These are phyloP conservation scores for Solanum arcanum DNA, from an alignment of 257 asterid species.

Conservation along the genomic window DNA sequence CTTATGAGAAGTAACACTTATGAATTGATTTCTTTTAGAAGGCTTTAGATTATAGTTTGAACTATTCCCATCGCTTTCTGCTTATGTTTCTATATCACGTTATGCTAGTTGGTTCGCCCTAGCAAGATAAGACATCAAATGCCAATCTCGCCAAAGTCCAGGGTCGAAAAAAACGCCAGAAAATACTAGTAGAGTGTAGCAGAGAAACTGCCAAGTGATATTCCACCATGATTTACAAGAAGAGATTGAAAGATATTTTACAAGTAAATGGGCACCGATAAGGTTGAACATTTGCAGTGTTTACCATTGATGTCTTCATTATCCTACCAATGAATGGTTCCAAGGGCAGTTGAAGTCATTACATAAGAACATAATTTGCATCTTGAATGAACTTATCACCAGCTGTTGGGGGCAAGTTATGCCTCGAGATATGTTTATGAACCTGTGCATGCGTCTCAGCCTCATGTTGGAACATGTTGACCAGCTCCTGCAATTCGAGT, in stretches of 20 bases:
- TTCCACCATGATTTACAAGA: not conserved
- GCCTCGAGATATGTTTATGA: conserved; percentile 42
- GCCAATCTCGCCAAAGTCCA: not conserved
- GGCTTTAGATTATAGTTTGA: not conserved
- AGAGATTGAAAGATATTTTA: not conserved
- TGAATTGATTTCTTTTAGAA: not conserved
- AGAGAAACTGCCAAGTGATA: not conserved
- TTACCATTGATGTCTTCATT: not conserved
- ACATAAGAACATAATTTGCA: conserved; percentile 53
- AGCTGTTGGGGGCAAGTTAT: conserved; percentile 83
- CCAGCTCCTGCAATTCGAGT: conserved; percentile 68
- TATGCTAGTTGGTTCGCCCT: not conserved
- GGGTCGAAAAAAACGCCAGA: not conserved
- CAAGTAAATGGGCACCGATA: not conserved
- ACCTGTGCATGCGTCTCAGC: conserved; percentile 96
- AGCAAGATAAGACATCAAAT: not conserved
- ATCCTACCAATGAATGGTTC: not conserved
- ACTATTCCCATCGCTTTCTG: not conserved
- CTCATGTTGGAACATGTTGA: conserved; percentile 79
- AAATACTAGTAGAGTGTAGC: not conserved
- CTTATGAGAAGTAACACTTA: not conserved
- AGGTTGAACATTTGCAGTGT: not conserved
- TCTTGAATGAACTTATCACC: conserved; percentile 46
- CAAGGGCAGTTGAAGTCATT: not conserved
- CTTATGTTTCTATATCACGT: not conserved